These are phyloP conservation scores for Pleurotus platypus DNA, from an alignment of 768 basidiomycete species.

Conservation along the genomic window DNA sequence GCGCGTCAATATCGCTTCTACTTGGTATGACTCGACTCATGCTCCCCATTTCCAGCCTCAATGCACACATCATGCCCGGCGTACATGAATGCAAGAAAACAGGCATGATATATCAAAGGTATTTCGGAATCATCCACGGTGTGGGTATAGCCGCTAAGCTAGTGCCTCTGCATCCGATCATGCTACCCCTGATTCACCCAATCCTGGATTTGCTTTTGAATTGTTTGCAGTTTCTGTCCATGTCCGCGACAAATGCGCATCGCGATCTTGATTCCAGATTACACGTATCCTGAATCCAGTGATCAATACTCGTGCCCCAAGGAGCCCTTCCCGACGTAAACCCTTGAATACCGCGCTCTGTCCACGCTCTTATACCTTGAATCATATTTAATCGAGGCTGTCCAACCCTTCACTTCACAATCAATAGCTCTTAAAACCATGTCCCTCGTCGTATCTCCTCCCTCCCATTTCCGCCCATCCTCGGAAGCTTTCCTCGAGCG, in stretches of 20 bases:
- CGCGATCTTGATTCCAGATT: constrained; percentile 7
- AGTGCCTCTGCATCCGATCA: constrained; percentile 8
- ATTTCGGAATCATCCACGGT: constrained; percentile 4
- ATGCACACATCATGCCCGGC: too few species aligned
- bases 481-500: not conserved
- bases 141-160: constrained; percentile 2
- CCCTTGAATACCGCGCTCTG: constrained; percentile 7
- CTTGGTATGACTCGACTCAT: not conserved
- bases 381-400: constrained; percentile 9
- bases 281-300: constrained; percentile 9
- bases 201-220: constrained; percentile 6
- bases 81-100: too few species aligned
- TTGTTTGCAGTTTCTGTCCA: not conserved
- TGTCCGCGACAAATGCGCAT: constrained; percentile 8
- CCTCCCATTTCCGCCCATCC: not conserved
- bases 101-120: too few species aligned
- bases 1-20: not conserved
- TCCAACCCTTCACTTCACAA: constrained; percentile 6
- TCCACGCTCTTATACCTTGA: constrained; percentile 7
- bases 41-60: too few species aligned
- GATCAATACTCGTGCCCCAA: constrained; percentile 1
- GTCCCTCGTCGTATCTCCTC: not conserved
- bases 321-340: constrained; percentile 8
- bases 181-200: constrained; percentile 1
- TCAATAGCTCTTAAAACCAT: constrained; percentile 2